A percentile compares a stretch with the other conserved stretches of the same genome.
Conservation (phyloP, 768 basidiomycete genomes). For the Lactarius sanguifluus region DNA sequence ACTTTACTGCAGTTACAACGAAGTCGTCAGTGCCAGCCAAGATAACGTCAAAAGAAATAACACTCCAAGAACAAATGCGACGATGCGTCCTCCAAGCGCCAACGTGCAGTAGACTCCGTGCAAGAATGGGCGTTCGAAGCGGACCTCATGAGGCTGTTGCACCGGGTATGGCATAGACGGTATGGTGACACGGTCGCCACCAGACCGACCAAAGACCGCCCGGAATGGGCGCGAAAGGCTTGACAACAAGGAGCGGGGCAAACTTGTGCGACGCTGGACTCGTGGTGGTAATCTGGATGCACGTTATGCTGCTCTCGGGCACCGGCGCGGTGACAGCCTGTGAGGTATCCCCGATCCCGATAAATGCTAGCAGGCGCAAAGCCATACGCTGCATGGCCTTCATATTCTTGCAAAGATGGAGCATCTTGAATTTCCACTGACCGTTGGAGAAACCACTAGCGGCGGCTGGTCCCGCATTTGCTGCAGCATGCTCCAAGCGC, state of each 20-base stretch:
- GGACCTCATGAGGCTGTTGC: constrained; percentile 34
- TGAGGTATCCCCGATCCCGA: constrained; percentile 14
- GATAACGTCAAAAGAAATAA: constrained; percentile 18
- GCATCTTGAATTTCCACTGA: constrained; percentile 20
- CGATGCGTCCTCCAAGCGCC: constrained; percentile 68
- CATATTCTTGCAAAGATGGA: constrained; percentile 27
- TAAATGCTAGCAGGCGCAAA: constrained; percentile 14
- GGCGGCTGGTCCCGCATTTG: not conserved
- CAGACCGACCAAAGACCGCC: not conserved
- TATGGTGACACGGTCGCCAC: not conserved
- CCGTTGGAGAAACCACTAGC: not conserved
- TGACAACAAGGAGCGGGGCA: not conserved
- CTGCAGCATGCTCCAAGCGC: constrained; percentile 21
- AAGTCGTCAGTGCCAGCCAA: not conserved
- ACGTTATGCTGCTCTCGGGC: constrained; percentile 2
- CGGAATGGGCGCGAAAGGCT: not conserved
- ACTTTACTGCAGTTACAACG: constrained; percentile 46
- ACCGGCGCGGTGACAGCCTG: constrained; percentile 4
- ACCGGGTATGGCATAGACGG: not conserved
- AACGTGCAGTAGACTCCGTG: constrained; percentile 62
- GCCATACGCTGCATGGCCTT: constrained; percentile 15
- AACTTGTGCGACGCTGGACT: not conserved
- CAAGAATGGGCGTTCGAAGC: constrained; percentile 27
- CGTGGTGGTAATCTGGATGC: constrained; percentile 2
- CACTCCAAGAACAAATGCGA: constrained; percentile 80